These are phyloP conservation scores for Medakamo hakoo DNA, from an alignment of 139 green algal species.

Conservation along the genomic window DNA sequence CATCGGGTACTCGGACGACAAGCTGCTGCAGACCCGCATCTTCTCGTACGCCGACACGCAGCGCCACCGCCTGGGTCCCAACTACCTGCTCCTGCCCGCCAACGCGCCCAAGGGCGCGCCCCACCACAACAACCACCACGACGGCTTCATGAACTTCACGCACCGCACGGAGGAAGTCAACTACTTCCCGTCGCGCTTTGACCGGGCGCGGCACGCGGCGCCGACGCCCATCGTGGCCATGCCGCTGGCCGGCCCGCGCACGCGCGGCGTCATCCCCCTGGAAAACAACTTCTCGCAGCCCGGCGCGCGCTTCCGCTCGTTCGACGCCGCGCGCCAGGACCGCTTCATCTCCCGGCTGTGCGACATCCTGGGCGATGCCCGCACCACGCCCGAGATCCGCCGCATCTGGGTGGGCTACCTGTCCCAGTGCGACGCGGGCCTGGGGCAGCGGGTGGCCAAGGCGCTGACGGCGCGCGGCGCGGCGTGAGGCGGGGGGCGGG, in stretches of 20 bases:
- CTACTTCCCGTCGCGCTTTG: conserved; percentile 88
- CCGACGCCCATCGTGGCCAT: conserved; percentile 32
- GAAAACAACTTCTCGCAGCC: conserved; percentile 87
- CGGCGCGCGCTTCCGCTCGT: conserved; percentile 56
- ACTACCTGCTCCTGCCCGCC: conserved; percentile 84
- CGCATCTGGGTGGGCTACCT: conserved; percentile 90
- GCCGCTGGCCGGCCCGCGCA: conserved; percentile 43
- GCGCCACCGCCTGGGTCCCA: conserved; percentile 81
- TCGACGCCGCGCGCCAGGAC: conserved; percentile 49
- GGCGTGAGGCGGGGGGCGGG: too few relatives aligned
- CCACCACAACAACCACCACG: conserved; percentile 95
- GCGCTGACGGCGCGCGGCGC: conserved; percentile 41
- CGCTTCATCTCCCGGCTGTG: conserved; percentile 62
- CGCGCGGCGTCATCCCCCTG: conserved; percentile 67
- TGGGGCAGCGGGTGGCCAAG: conserved; percentile 53
- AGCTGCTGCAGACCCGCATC: conserved; percentile 85
- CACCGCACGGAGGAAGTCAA: conserved; percentile 86
- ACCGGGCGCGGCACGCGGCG: conserved; percentile 66
- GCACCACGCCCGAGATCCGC: conserved; percentile 46
- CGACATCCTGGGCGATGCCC: conserved; percentile 47
- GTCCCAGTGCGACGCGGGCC: conserved; percentile 54
- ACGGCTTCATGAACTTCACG: conserved; percentile 95
- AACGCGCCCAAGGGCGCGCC: conserved; percentile 67
- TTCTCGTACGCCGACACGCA: conserved; percentile 73
- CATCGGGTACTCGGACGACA: conserved; percentile 85